Evolutionary conservation across 1,284 basidiomycete species (phyloP), one percentile per base, ranked within the genome.

Genomic region (Schizophyllum commune): DNA sequence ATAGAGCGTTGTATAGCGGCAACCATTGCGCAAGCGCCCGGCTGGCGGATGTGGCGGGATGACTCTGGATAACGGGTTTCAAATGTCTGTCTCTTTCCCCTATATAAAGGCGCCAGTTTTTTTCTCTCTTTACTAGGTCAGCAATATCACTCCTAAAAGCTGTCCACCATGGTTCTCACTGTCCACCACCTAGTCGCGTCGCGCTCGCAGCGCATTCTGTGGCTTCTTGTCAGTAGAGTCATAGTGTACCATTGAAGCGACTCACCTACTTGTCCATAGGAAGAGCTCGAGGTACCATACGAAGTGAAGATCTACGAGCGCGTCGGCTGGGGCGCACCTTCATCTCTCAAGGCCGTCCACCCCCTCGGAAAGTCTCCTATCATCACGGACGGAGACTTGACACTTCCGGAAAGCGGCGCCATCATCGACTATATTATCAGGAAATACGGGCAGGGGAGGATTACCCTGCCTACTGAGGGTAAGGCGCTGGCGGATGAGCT

Each of bases 141-240:
- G 3, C 5, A 5, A 27, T 2, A 2, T 27, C 27, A 27, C 27
- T 5, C 5, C 27, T 27, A 27, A 2, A 27, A 2, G 2, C 27
- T 27, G 27, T 5, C 55, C 52, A 21, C 52, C 52, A 60, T 55
- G 34, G 67, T 67, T 67, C 64, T 81, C 52, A 69, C 73, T 32
- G 66, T 83, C 6, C 81, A 83, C 65, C 80, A 83, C 65, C 70
- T 83, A 51, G 76, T 80, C 62, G 68, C 81, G 61, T 82, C 81
- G 8, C 78, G 81, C 22, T 82, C 81, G 11, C 79, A 81, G 63
- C 74, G 82, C 19, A 72, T 83, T 58, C 70, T 83, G 13, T 84
- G 81, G 82, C 72, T 84, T n/a, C 70, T 83, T 61, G 82, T 82
- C 60, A 47, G 64, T 59, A 33, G 11, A 22, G 7, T 20, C 61